phyloP scores from a whole-genome alignment of 2,329 filamentous ascomycete species.

The Colletotrichum filicis region DNA sequence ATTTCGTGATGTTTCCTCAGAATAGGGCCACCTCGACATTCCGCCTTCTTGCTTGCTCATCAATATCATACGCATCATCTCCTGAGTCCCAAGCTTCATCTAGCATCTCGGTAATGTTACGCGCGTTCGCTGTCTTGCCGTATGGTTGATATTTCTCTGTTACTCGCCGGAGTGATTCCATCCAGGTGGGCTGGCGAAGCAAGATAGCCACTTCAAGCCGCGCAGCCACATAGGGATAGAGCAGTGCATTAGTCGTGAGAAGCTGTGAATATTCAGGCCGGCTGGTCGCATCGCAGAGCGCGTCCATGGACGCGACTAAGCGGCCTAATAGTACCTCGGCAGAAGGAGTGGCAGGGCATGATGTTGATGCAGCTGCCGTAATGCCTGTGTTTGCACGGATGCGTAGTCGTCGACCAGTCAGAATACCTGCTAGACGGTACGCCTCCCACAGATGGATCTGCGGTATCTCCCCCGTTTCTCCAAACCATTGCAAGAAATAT shows the following conservation, averaged over 20 bases:
- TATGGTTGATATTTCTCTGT: neutral
- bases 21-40: conserved; percentile 28
- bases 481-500: conserved; percentile 36
- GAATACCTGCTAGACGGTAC: conserved; percentile 38
- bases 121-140: neutral
- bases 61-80: conserved; percentile 26
- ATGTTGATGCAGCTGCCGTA: too few species aligned
- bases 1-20: neutral
- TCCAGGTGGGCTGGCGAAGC: conserved; percentile 21
- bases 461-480: conserved; percentile 38
- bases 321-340: conserved; percentile 35
- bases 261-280: conserved; percentile 32
- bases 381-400: neutral
- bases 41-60: conserved; percentile 11
- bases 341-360: neutral
- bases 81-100: conserved; percentile 11
- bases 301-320: conserved; percentile 38
- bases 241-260: conserved; percentile 38
- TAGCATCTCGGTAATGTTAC: neutral
- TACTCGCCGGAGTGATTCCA: conserved; percentile 1
- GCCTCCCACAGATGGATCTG: conserved; percentile 41
- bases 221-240: conserved; percentile 40
- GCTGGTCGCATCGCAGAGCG: conserved; percentile 34
- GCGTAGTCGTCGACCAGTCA: conserved; percentile 33
- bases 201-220: conserved; percentile 39